These are phyloP conservation scores for Fusarium sambucinum DNA, from an alignment of 2,329 filamentous ascomycete species.

Conservation along the genomic window DNA sequence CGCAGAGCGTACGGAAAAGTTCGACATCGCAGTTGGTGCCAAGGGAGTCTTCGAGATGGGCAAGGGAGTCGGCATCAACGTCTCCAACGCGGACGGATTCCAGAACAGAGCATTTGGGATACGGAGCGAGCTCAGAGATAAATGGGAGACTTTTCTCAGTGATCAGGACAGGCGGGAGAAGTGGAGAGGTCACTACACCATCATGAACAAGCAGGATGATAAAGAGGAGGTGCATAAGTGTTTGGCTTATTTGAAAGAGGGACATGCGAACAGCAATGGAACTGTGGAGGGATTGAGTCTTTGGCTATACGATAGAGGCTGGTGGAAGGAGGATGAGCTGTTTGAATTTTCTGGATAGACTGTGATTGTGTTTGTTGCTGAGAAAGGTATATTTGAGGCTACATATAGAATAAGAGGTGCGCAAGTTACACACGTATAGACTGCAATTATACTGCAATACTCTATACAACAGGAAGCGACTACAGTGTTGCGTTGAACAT, in stretches of 20 bases:
- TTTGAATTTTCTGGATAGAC: conserved; percentile 3
- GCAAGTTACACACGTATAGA: not conserved
- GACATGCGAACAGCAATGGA: conserved; percentile 8
- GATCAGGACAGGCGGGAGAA: conserved; percentile 24
- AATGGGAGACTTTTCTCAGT: conserved; percentile 31
- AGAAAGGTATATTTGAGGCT: not conserved
- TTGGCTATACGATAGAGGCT: conserved; percentile 30
- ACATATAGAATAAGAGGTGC: not conserved
- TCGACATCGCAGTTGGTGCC: conserved; percentile 1
- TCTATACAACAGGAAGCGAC: too few species aligned
- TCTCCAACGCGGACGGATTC: conserved; percentile 3
- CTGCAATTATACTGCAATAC: not conserved
- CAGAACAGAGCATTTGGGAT: conserved; percentile 11
- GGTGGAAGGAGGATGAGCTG: conserved; percentile 17
- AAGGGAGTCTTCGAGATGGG: conserved; percentile 27
- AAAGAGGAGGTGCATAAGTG: conserved; percentile 23
- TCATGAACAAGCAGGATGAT: conserved; percentile 41
- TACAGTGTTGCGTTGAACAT: not conserved
- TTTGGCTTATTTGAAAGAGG: conserved; percentile 3
- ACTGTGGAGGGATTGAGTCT: conserved; percentile 23
- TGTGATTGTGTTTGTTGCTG: too few species aligned
- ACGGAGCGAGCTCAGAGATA: conserved; percentile 20
- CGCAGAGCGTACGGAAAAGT: not conserved
- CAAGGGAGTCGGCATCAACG: conserved; percentile 32
- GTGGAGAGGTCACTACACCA: conserved; percentile 36